These are phyloP conservation scores for Rhizopus sp. DNA, from an alignment of 371 early-diverging fungal genomes.

Conservation along the genomic window DNA sequence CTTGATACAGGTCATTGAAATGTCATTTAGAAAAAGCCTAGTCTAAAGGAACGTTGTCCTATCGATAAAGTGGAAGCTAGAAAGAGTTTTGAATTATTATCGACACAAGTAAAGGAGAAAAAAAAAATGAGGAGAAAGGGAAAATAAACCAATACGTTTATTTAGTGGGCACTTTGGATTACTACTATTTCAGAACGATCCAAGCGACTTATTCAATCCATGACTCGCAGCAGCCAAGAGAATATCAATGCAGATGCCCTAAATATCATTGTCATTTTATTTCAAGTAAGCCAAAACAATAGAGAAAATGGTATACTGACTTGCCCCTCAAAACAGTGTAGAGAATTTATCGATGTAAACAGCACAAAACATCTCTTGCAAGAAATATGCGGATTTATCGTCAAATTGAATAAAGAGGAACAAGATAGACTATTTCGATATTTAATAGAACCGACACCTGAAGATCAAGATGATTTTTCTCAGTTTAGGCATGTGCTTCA, in stretches of 20 bases:
- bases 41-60: constrained; percentile 4
- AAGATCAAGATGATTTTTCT: constrained; percentile 1
- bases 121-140: no score
- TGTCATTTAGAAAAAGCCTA: not conserved
- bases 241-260: constrained; percentile 7
- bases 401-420: constrained; percentile 8
- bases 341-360: constrained; percentile 15
- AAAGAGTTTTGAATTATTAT: constrained; percentile 13
- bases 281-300: constrained; percentile 26
- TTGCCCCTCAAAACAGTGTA: constrained; percentile 19
- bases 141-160: not conserved
- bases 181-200: constrained; percentile 5
- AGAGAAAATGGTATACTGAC: not conserved
- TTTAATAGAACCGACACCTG: constrained; percentile 20
- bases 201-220: constrained; percentile 7
- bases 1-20: not conserved
- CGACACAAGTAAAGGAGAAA: not conserved
- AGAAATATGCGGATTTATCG: constrained; percentile 35
- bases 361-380: constrained; percentile 17
- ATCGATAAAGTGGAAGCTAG: constrained; percentile 22
- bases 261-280: constrained; percentile 36
- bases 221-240: constrained; percentile 18
- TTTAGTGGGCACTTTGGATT: constrained; percentile 17
- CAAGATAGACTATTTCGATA: constrained; percentile 30
- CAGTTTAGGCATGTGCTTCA: constrained; percentile 18